Evolutionary conservation across 106 monocot species (phyloP), one percentile per base, ranked within the genome.

Genomic region (Platanthera guangdongensis): DNA sequence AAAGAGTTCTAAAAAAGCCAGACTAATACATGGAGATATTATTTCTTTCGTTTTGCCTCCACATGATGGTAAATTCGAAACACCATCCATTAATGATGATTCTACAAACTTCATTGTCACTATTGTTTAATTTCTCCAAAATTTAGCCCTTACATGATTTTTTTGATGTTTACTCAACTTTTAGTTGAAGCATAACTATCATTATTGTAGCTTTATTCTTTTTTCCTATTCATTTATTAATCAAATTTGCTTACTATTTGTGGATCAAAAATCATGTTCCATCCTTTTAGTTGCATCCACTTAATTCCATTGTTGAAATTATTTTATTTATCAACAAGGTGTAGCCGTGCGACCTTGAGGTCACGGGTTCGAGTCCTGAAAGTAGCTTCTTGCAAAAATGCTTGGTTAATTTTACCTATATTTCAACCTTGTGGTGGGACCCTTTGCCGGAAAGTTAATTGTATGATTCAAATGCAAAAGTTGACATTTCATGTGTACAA

Each of bases 21-120:
- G 77, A 82, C 84, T 99, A 72, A 86, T 74, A 39, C 99, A 99
- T 77, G 99, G 99, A 7, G 92, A 99, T 80, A 94, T 99, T 59
- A 83, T 99, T 81, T 86, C 99, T 12, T 90, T 99, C 75, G 77
- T 83, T 49, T 76, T 82, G 60, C 79, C 84, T 57, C 94, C 99
- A 80, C 83, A 94, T 77, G 80, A 82, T 52, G 94, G 99, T 99
- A 94, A 71, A 45, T 18, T 11, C 46, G 5, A 14, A 50, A 11
- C 18, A 16, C 2, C 14, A 32, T 81, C 22, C 18, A 3, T 67
- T 19, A 15, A 57, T 45, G 72, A 79, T 50, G 25, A 51, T 55
- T 8, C 30, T 18, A 46, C 22, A 48, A 53, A 51, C 6, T 78
- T 70, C 28, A 39, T 67, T 12, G 28, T 71, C 21, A 14, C 21